Evolutionary conservation across 2,329 filamentous ascomycete species (phyloP).

Genomic region (Phoma sp.): DNA sequence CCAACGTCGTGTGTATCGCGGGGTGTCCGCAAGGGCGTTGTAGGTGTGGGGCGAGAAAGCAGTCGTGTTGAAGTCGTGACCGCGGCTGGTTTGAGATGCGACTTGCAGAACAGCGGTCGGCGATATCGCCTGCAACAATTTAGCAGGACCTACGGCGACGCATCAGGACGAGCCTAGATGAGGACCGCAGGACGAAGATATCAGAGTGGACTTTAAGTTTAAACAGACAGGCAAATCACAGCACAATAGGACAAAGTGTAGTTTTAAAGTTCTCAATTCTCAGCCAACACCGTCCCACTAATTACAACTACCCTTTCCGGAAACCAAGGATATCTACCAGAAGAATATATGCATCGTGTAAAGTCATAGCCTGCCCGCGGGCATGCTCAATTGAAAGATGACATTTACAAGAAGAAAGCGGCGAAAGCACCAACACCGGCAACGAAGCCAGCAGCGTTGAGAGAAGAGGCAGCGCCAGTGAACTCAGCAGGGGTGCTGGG

Average conservation of each 20-base stretch:
- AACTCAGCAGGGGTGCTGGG: conserved; percentile 44
- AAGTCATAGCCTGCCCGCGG: conserved; percentile 48
- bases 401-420: conserved; percentile 54
- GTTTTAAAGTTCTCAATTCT: conserved; percentile 32
- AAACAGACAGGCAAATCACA: background rate
- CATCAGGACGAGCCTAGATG: too few relatives aligned
- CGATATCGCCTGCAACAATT: too few relatives aligned
- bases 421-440: conserved; percentile 52
- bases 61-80: conserved; percentile 1
- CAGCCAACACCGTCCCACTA: conserved; percentile 30
- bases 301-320: conserved; percentile 41
- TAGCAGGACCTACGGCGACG: too few relatives aligned
- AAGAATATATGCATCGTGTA: conserved; percentile 45
- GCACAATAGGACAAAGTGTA: conserved; percentile 10
- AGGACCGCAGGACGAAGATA: too few relatives aligned
- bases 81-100: background rate
- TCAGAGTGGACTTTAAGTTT: too few relatives aligned
- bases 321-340: conserved; percentile 36
- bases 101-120: conserved; percentile 7
- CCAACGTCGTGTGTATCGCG: conserved; percentile 5
- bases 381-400: conserved; percentile 44
- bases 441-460: conserved; percentile 49
- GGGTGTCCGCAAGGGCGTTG: conserved; percentile 3
- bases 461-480: conserved; percentile 48
- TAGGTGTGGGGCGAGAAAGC: background rate